Base-by-base conservation (phyloP, 306 rosid genomes). In the Cajanus cajan region DNA sequence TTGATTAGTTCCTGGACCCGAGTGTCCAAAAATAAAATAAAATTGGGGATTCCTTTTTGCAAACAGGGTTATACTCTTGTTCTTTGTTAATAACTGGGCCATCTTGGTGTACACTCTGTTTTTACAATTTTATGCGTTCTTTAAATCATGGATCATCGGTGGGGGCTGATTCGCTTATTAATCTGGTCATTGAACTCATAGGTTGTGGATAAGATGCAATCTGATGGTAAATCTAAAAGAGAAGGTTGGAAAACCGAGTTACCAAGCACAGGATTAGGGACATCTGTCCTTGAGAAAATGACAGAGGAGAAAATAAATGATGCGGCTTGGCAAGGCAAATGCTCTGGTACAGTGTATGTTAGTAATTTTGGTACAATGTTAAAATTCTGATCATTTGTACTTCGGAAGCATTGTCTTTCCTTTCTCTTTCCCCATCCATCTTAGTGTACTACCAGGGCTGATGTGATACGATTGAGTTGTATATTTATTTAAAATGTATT, bases 331-430 rank as follows among this genome's bases (percentile, higher is more conserved):
- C 95, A 90, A 77, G 98, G 98, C 54, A 94, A 92, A 94, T 94
- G 98, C 89, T 94, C 97, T 55, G 98, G 98, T 85, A 90, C 98
- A 86, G 97, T 94, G 98, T 94, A 94, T 84, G 97, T 94, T 87
- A 78, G 77, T 43, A 70, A 77, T 82, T 43, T 61, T 13, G 24
- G 45, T 70, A 28, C 37, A 71, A 69, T 48, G 25, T 41, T 61
- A 64, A 28, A 41, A 8, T 48, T 52, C 71, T 71, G 71, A 10
- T 40, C 39, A 65, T 71, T 51, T 82, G 4, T 45, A 31, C 67
- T 55, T 48, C 70, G 61, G 8, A 19, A 64, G 4, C 15, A 21
- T 48, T n/a, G 13, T 61, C 2, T 18, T 25, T 4, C n/a, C 15
- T 76, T 33, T 67, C 6, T 2, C 13, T 18, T 16, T 6, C 22